These are phyloP conservation scores for Xylaria arbuscula DNA, from an alignment of 2,329 filamentous ascomycete genomes.

Conservation along the genomic window DNA sequence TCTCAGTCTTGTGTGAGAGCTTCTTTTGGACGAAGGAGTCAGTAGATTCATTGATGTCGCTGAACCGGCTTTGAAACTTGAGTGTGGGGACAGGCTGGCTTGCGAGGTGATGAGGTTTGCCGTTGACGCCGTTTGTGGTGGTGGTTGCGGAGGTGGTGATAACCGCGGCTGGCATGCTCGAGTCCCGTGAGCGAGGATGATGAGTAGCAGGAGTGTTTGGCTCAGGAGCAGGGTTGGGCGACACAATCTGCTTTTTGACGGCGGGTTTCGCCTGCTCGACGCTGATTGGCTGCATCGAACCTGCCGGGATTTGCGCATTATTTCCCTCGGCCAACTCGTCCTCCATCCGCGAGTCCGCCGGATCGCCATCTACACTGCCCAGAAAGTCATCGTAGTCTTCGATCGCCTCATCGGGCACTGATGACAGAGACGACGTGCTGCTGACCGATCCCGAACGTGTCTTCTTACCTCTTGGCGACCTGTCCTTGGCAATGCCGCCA, in stretches of 20 bases:
- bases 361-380: slow-evolving; percentile 47
- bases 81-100: slow-evolving; percentile 30
- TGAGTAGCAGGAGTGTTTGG: slow-evolving; percentile 45
- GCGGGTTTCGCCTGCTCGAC: slow-evolving; percentile 49
- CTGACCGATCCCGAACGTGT: slow-evolving; percentile 47
- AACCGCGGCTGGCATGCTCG: slow-evolving; percentile 49
- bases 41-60: slow-evolving; percentile 39
- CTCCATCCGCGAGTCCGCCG: slow-evolving; percentile 45
- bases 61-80: slow-evolving; percentile 48
- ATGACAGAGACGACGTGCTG: slow-evolving; percentile 50
- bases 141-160: slow-evolving; percentile 45
- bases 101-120: slow-evolving; percentile 31
- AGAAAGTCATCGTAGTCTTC: slow-evolving; percentile 49
- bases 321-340: slow-evolving; percentile 47
- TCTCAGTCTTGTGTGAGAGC: slow-evolving; percentile 44
- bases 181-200: slow-evolving; percentile 42
- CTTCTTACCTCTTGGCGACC: slow-evolving; percentile 42
- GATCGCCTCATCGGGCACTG: slow-evolving; percentile 49
- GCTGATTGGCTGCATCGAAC: slow-evolving; percentile 50
- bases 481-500: slow-evolving; percentile 35
- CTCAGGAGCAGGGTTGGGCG: slow-evolving; percentile 47
- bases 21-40: slow-evolving; percentile 41
- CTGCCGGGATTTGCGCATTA: slow-evolving; percentile 50
- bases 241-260: slow-evolving; percentile 51
- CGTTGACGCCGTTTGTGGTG: slow-evolving; percentile 41